Evolutionary conservation across 768 basidiomycete species (phyloP).

Genomic region (Tricholoma terreum): DNA sequence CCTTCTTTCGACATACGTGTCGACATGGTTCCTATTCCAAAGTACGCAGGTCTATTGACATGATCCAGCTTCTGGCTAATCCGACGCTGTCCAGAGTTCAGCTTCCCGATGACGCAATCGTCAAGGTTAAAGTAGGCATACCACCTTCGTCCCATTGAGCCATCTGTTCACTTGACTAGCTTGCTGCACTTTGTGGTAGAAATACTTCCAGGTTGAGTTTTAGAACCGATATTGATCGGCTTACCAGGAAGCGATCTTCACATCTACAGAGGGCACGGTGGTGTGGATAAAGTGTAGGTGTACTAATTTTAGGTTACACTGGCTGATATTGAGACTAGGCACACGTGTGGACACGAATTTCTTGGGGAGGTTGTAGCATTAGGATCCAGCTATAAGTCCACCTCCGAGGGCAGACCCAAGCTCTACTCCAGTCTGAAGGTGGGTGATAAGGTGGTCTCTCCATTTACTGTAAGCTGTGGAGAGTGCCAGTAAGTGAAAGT

Average conservation of each 20-base stretch:
- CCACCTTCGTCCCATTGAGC: neutral
- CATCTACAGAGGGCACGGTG: slow-evolving; percentile 63
- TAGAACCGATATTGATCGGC: neutral
- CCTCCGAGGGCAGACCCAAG: slow-evolving; percentile 47
- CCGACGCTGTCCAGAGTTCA: slow-evolving; percentile 43
- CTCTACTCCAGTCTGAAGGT: slow-evolving; percentile 63
- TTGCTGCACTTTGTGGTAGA: slow-evolving; percentile 62
- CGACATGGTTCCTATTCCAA: slow-evolving; percentile 56
- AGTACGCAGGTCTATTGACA: slow-evolving; percentile 25
- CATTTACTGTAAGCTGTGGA: slow-evolving; percentile 81
- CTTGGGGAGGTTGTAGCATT: slow-evolving; percentile 69
- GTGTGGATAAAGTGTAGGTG: slow-evolving; percentile 49
- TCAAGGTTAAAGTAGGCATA: slow-evolving; percentile 61
- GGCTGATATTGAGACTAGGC: slow-evolving; percentile 32
- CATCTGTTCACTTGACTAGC: slow-evolving; percentile 32
- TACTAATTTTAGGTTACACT: neutral
- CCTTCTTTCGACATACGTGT: slow-evolving; percentile 69
- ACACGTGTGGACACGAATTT: slow-evolving; percentile 75
- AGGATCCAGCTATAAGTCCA: slow-evolving; percentile 51
- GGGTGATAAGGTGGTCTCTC: slow-evolving; percentile 76
- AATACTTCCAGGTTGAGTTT: neutral
- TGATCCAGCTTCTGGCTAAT: neutral
- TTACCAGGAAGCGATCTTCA: slow-evolving; percentile 66
- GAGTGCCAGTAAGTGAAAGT: slow-evolving; percentile 67
- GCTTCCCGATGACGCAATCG: slow-evolving; percentile 74